These are phyloP conservation scores for Macrophomina phaseolina DNA, from an alignment of 2,329 filamentous ascomycete genomes.

Conservation along the genomic window DNA sequence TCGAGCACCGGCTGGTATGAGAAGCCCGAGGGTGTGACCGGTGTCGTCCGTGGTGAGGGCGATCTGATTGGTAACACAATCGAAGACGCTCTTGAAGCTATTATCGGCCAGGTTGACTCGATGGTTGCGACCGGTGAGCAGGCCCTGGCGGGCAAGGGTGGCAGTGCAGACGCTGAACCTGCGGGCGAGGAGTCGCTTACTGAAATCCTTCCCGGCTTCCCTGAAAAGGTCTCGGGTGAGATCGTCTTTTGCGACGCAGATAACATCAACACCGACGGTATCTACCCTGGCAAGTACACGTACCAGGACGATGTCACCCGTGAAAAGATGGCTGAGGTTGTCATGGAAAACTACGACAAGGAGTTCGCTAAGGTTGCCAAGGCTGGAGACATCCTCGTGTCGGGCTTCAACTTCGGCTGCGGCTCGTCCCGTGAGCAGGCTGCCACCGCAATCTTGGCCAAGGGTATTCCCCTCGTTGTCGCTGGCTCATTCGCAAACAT, in stretches of 20 bases:
- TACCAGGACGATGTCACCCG: conserved; percentile 83
- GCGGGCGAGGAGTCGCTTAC: conserved; percentile 55
- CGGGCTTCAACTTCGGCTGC: conserved; percentile 88
- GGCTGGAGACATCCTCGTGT: conserved; percentile 79
- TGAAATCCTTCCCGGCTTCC: conserved; percentile 84
- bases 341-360: conserved; percentile 92
- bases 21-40: conserved; percentile 69
- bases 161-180: conserved; percentile 37
- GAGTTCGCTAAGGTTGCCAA: conserved; percentile 69
- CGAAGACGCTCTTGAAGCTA: conserved; percentile 73
- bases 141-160: conserved; percentile 43
- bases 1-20: conserved; percentile 80
- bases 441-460: conserved; percentile 84
- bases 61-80: conserved; percentile 68
- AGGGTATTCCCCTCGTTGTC: conserved; percentile 79
- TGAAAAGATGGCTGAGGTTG: conserved; percentile 84
- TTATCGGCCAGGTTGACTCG: conserved; percentile 71
- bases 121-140: conserved; percentile 63
- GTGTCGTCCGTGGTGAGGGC: conserved; percentile 74
- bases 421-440: conserved; percentile 84
- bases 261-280: conserved; percentile 90
- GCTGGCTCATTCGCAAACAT: conserved; percentile 84
- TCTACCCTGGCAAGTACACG: conserved; percentile 90
- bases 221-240: conserved; percentile 80
- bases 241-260: conserved; percentile 86